Base-by-base conservation (phyloP, 176 grass and related monocot genomes). In the Triticum monococcum region DNA sequence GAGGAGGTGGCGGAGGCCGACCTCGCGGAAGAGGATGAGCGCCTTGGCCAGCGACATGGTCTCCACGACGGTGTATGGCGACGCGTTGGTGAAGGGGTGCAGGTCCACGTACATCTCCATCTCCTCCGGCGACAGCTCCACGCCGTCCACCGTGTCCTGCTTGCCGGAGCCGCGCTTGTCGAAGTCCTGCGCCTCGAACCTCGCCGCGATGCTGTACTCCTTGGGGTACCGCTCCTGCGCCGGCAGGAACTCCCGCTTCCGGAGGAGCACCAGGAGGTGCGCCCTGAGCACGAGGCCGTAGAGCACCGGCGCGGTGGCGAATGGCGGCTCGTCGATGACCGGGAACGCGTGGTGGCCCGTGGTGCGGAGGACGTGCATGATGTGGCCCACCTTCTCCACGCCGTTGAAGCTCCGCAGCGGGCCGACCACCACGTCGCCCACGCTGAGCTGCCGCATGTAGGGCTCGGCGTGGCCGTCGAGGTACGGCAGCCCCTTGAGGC, bases 31-130 rank as follows among this genome's bases (percentile, higher is more conserved):
- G 86, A 98, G 96, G 56, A 92, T 62, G 57, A 96, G 92, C 17
- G 96, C 93, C 91, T 98, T 98, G 6, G 93, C 93, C 63, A 98
- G 90, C 30, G 96, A 98, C 96, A 98, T 98, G 26, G 96, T 95
- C 81, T 98, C 96, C 0, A 98, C 91, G 3, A 98, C 96, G 0
- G 96, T 98, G 86, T 98, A 98, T 8, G 96, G 96, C 45, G 96
- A 98, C 17, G 96, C 89, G 87, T 98, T 98, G 52, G 88, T 89
- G 81, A 98, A 95, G 0, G 96, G 93, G 87, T 98, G 93, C 72
- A 98, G 88, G 88, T 98, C 96, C 0, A 98, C 81, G 80, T 91
- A 98, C 96, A 98, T 98, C 57, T 94, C 93, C 96, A 98, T 94
- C 90, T 98, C 96, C 77, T 98, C 96, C 59, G 84, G 79, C 17